phyloP scores from a whole-genome alignment of 2,329 filamentous ascomycete species.

The Penicillium sp. region DNA sequence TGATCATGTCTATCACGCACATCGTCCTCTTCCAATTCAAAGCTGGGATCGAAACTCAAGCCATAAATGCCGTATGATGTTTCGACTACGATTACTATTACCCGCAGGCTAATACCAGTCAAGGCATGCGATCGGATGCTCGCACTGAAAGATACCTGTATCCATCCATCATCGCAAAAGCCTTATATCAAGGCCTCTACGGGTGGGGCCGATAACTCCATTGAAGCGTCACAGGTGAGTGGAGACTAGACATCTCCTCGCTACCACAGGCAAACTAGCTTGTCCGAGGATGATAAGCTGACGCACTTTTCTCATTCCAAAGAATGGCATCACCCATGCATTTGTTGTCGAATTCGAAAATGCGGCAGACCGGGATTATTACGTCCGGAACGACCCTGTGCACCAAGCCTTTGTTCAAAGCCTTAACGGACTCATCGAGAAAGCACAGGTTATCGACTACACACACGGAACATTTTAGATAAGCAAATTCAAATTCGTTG shows the following conservation, averaged over 20 bases:
- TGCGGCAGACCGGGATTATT: slow-evolving; percentile 66
- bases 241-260: too few species aligned
- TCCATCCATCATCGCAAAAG: slow-evolving; percentile 58
- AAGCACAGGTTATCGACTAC: slow-evolving; percentile 40
- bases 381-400: slow-evolving; percentile 62
- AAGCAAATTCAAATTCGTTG: neutral
- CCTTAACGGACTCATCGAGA: slow-evolving; percentile 31
- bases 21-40: slow-evolving; percentile 69
- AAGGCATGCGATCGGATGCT: slow-evolving; percentile 60
- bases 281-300: neutral
- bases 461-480: slow-evolving; percentile 22
- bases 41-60: slow-evolving; percentile 46
- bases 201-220: slow-evolving; percentile 63
- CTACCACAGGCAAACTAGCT: neutral
- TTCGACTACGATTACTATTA: neutral
- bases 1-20: slow-evolving; percentile 64
- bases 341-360: slow-evolving; percentile 68
- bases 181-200: slow-evolving; percentile 61
- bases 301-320: neutral
- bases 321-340: slow-evolving; percentile 66
- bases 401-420: slow-evolving; percentile 61
- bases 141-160: slow-evolving; percentile 56
- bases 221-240: slow-evolving; percentile 59
- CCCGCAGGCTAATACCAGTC: neutral
- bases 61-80: slow-evolving; percentile 57